phyloP scores from a whole-genome alignment of 2,329 filamentous ascomycete genomes.

The Phoma sp. region DNA sequence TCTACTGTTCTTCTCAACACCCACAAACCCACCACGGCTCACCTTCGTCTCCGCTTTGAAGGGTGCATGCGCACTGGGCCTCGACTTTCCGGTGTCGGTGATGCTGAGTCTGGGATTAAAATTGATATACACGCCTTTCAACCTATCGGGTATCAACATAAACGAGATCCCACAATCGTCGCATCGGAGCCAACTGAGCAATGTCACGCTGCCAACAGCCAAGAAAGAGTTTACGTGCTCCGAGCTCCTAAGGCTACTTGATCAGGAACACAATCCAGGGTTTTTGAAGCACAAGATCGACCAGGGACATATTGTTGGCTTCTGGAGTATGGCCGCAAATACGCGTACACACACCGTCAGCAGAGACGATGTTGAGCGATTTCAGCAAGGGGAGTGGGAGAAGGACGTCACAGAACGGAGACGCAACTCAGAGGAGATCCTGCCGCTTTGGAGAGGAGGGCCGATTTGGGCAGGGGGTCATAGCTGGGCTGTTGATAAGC shows the following conservation, averaged over 20 bases:
- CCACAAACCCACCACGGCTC: conserved; percentile 25
- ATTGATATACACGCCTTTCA: conserved; percentile 26
- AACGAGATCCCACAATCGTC: conserved; percentile 22
- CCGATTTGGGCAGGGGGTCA: conserved; percentile 28
- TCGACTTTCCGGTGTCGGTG: conserved; percentile 29
- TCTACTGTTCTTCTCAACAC: conserved; percentile 31
- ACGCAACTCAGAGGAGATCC: conserved; percentile 19
- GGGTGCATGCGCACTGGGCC: conserved; percentile 25
- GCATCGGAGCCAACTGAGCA: conserved; percentile 26
- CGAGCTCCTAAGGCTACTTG: conserved; percentile 21
- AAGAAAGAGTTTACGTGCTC: conserved; percentile 27
- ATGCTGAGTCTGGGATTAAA: conserved; percentile 27
- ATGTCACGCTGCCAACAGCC: conserved; percentile 7
- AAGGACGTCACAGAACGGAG: conserved; percentile 19
- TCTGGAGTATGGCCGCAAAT: conserved; percentile 31
- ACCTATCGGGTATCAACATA: conserved; percentile 26
- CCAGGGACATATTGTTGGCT: conserved; percentile 29
- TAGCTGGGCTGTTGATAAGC: conserved; percentile 28
- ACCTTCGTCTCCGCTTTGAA: conserved; percentile 27
- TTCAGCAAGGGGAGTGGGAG: conserved; percentile 34
- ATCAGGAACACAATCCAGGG: conserved; percentile 12
- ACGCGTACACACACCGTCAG: conserved; percentile 25
- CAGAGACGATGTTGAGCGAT: conserved; percentile 28
- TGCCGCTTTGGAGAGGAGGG: conserved; percentile 34
- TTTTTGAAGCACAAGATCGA: conserved; percentile 25